Percentiles rank a stretch among this genome's conserved stretches.
phyloP scores from a whole-genome alignment of 352 stramenopile species.

The Thraustotheca clavata region DNA sequence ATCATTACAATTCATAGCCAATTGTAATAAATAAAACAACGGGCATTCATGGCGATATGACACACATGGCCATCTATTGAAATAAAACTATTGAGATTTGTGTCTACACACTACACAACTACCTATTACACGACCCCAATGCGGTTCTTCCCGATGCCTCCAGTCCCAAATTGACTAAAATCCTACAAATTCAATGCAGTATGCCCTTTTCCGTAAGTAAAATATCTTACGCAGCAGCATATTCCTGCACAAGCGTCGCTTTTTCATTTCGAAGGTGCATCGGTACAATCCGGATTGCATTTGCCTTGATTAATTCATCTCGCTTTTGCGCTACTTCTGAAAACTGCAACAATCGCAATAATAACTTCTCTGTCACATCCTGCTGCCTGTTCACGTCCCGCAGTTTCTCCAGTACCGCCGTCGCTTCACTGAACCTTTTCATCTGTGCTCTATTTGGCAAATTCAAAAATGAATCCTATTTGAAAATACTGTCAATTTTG shows the following conservation, averaged over 20 bases:
- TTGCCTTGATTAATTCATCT: conserved; percentile 48
- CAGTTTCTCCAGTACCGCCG: conserved; percentile 43
- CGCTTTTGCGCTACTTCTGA: conserved; percentile 37
- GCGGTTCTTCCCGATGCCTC: conserved; percentile 44
- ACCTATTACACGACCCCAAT: conserved; percentile 55
- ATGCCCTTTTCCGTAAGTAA: not conserved
- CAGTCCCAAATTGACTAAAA: conserved; percentile 52
- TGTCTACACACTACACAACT: not conserved
- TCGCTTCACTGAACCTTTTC: conserved; percentile 35
- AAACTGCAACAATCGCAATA: conserved; percentile 45
- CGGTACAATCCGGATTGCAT: conserved; percentile 42
- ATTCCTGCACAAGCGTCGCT: conserved; percentile 25
- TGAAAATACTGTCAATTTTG: no score
- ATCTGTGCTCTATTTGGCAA: no score
- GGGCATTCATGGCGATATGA: conserved; percentile 64
- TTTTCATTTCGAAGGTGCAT: conserved; percentile 28
- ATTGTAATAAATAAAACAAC: conserved; percentile 40
- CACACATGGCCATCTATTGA: conserved; percentile 59
- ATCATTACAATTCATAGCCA: conserved; percentile 28
- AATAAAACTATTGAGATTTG: not conserved
- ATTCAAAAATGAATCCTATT: no score
- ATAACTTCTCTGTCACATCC: conserved; percentile 39
- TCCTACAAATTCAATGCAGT: conserved; percentile 26
- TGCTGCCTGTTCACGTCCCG: conserved; percentile 30
- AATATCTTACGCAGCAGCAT: conserved; percentile 28